Evolutionary conservation across 2,329 filamentous ascomycete species (phyloP).

Genomic region (Neofusicoccum ribis): DNA sequence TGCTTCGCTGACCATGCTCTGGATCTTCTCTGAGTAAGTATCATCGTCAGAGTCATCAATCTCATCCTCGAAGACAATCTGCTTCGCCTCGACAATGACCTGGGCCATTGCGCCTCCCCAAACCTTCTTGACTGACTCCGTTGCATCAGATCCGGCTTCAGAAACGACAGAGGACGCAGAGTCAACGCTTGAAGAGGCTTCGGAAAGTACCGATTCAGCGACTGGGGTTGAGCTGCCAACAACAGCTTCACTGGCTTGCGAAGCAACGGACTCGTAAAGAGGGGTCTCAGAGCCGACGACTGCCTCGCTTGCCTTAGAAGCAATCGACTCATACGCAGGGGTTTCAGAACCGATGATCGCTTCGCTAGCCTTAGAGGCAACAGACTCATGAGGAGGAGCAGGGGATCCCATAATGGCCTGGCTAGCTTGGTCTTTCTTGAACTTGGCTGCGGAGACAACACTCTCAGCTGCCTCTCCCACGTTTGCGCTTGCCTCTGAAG

Average conservation of each 20-base stretch:
- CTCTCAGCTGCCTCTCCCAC: slow-evolving; percentile 22
- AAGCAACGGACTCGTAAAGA: slow-evolving; percentile 43
- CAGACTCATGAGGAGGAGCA: slow-evolving; percentile 23
- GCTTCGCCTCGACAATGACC: slow-evolving; percentile 47
- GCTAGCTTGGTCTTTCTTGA: slow-evolving; percentile 26
- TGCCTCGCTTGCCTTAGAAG: slow-evolving; percentile 48
- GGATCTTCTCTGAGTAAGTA: slow-evolving; percentile 53
- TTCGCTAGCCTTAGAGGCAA: slow-evolving; percentile 44
- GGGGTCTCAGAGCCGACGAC: slow-evolving; percentile 51
- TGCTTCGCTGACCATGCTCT: slow-evolving; percentile 53
- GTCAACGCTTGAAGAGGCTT: slow-evolving; percentile 20
- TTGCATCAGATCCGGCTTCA: slow-evolving; percentile 24
- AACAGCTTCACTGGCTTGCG: slow-evolving; percentile 46
- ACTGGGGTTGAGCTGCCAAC: slow-evolving; percentile 52
- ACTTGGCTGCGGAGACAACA: slow-evolving; percentile 26
- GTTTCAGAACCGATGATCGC: slow-evolving; percentile 46
- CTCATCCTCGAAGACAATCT: slow-evolving; percentile 52
- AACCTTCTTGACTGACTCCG: slow-evolving; percentile 50
- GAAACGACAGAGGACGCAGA: slow-evolving; percentile 27
- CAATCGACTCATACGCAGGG: slow-evolving; percentile 46
- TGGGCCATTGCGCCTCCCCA: slow-evolving; percentile 57
- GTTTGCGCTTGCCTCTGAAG: slow-evolving; percentile 23
- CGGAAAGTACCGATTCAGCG: slow-evolving; percentile 39
- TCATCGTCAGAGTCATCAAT: slow-evolving; percentile 47
- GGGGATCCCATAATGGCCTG: slow-evolving; percentile 27